Percentiles rank a stretch among this genome's conserved stretches.
phyloP scores from a whole-genome alignment of 331 rosid species.

The Acacia concinna region DNA sequence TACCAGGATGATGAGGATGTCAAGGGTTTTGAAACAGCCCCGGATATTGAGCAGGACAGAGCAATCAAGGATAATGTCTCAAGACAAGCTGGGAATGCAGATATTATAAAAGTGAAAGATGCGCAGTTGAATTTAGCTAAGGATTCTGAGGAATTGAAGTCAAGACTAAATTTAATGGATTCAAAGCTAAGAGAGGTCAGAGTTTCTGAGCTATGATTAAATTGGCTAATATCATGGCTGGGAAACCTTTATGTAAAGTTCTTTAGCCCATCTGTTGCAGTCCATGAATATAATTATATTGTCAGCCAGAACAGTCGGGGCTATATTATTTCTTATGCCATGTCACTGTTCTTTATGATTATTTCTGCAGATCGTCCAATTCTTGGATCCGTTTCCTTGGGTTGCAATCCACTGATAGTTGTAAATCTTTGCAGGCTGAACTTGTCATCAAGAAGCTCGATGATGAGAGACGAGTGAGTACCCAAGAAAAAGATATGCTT shows the following conservation, averaged over 20 bases:
- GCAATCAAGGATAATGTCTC: slow-evolving; percentile 31
- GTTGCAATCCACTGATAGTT: slow-evolving; percentile 13
- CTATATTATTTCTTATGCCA: slow-evolving; percentile 18
- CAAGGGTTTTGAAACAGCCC: slow-evolving; percentile 47
- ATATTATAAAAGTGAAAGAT: slow-evolving; percentile 43
- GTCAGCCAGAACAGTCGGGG: too few relatives aligned
- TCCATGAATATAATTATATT: slow-evolving; percentile 8
- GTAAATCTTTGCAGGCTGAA: slow-evolving; percentile 62
- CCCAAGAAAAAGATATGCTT: slow-evolving; percentile 56
- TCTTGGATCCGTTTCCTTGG: slow-evolving; percentile 26
- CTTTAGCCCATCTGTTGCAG: slow-evolving; percentile 26
- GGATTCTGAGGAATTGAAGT: slow-evolving; percentile 64
- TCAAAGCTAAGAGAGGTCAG: slow-evolving; percentile 82
- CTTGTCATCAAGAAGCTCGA: slow-evolving; percentile 56
- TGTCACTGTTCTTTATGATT: slow-evolving; percentile 19
- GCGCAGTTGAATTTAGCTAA: slow-evolving; percentile 44
- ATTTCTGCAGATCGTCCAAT: slow-evolving; percentile 25
- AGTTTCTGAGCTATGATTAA: slow-evolving; percentile 26
- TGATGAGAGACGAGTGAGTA: slow-evolving; percentile 54
- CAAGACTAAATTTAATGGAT: slow-evolving; percentile 55
- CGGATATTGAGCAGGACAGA: slow-evolving; percentile 41
- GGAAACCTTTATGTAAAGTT: slow-evolving; percentile 8
- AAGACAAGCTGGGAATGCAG: slow-evolving; percentile 37
- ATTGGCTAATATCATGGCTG: not conserved
- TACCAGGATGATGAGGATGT: slow-evolving; percentile 53